Evolutionary conservation across 306 rosid genomes (phyloP), one percentile per base, ranked within the genome.

Genomic region (Cercis canadensis): DNA sequence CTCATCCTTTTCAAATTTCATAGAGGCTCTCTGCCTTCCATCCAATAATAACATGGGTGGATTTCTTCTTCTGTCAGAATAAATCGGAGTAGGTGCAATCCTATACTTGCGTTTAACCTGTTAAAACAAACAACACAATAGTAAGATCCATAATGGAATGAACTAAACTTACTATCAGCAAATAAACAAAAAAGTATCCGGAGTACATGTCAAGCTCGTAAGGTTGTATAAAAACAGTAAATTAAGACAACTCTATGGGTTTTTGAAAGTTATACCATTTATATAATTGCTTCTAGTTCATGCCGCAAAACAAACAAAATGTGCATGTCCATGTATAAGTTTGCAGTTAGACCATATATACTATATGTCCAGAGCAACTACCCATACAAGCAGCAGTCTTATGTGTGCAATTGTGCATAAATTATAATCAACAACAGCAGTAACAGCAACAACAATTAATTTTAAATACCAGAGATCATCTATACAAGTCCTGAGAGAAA

Each of bases 71-170:
- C 72, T 86, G 62, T 87, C 92, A 8, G 81, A 54, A 53, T 82
- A 75, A 40, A 86, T 31, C 41, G 75, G 69, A 46, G 74, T 62
- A 67, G 88, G 83, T 18, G 95, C 84, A 78, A 94, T 88, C 86
- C 92, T 83, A 65, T 87, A 94, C 73, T 69, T 87, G 65, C 99
- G 95, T 56, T 91, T 91, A 36, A 87, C 97, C 97, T 94, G 83
- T 56, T 47, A 82, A 63, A 58, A 71, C 50, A 76, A 78, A 56
- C 46, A 74, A 51, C 15, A 45, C 18, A 34, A 17, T n/a, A 62
- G 56, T 75, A 56, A 78, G 57, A 75, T 44, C 66, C 39, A 40
- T 37, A 64, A 39, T 14, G 55, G 72, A 70, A 70, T 77, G 40
- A 41, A 60, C 36, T 29, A 55, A 53, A 54, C 11, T 57, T 46